Evolutionary conservation across 192 early-diverging fungal species (phyloP).

Genomic region (Podila epigama): DNA sequence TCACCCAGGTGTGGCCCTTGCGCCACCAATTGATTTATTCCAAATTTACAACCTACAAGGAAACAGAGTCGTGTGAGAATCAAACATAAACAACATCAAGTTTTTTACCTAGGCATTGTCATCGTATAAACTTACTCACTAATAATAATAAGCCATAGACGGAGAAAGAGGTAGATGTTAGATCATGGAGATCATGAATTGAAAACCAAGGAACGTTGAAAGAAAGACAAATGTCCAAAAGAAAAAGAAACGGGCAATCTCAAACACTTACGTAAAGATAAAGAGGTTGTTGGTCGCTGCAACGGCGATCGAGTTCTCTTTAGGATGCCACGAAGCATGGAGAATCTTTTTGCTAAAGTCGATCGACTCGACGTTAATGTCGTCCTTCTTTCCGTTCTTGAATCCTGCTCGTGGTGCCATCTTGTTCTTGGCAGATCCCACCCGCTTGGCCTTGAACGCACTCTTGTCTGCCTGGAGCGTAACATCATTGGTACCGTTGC

Average conservation of each 20-base stretch:
- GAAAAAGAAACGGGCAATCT: background rate
- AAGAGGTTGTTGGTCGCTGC: conserved; percentile 99
- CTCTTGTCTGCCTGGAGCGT: conserved; percentile 97
- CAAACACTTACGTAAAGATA: conserved; percentile 73
- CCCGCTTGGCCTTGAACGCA: conserved; percentile 95
- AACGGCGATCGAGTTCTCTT: conserved; percentile 96
- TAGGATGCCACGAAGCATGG: conserved; percentile 98
- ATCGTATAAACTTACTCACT: conserved; percentile 19
- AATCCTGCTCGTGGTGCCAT: conserved; percentile 36
- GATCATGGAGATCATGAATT: background rate
- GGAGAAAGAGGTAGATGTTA: conserved; percentile 1
- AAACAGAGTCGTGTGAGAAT: no score
- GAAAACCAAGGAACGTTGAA: background rate
- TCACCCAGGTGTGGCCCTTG: no score
- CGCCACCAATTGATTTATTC: no score
- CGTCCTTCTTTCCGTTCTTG: conserved; percentile 68
- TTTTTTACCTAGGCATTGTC: no score
- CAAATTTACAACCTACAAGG: no score
- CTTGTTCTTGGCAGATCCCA: conserved; percentile 84
- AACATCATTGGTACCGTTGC: conserved; percentile 79
- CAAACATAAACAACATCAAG: no score
- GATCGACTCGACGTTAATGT: conserved; percentile 83
- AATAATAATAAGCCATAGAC: background rate
- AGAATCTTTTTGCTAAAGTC: conserved; percentile 98
- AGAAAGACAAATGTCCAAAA: background rate